A percentile compares a stretch with the other conserved stretches of the same genome.
Evolutionary conservation across 208 protist species (phyloP).

Genomic region (Endotrypanum monterogeii): DNA sequence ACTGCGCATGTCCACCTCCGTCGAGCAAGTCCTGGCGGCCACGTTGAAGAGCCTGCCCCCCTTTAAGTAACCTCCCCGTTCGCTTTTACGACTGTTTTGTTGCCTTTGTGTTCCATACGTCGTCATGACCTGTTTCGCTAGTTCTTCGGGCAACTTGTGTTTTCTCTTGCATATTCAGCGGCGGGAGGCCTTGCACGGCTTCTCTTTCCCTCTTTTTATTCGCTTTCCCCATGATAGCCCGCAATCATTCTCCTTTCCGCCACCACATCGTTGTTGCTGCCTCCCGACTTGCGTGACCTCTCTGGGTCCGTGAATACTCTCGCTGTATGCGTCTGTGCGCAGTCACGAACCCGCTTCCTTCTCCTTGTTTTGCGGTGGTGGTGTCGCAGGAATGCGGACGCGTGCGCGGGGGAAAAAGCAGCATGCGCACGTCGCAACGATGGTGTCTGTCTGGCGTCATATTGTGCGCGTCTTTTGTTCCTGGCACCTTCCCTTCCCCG

Average conservation of each 20-base stretch:
- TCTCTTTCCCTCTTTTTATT: background rate
- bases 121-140: background rate
- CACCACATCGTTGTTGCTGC: background rate
- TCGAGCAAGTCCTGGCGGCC: conserved; percentile 39
- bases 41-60: conserved; percentile 31
- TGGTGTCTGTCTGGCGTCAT: background rate
- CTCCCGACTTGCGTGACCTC: background rate
- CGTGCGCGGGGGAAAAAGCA: background rate
- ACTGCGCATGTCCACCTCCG: conserved; percentile 39
- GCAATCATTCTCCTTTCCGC: background rate
- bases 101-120: background rate
- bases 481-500: background rate
- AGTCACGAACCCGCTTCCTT: background rate
- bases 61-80: conserved; percentile 2
- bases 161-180: background rate
- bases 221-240: background rate
- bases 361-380: background rate
- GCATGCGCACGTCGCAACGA: background rate
- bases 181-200: background rate
- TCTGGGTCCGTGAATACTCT: background rate
- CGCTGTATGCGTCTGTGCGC: background rate
- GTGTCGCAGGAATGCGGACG: background rate
- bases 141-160: background rate
- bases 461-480: background rate
- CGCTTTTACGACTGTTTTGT: background rate